Evolutionary conservation across 116 monocot species (phyloP).

Genomic region (Dioscorea cayenensis): DNA sequence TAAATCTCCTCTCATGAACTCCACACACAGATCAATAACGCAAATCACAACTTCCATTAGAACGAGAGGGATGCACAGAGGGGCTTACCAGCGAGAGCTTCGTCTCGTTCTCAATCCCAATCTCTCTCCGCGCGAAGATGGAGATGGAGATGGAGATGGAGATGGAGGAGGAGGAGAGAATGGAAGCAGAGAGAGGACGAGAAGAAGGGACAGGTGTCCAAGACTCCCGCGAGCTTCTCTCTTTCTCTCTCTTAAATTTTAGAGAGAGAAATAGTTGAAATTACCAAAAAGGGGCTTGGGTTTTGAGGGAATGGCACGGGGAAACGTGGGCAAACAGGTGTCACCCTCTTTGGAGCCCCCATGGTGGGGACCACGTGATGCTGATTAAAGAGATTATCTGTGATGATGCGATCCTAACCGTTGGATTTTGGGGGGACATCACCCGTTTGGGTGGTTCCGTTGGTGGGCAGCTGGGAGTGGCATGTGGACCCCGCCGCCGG

Average conservation of each 20-base stretch:
- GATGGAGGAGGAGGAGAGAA: not conserved
- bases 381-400: too few species aligned
- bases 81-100: not conserved
- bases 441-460: too few species aligned
- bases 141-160: not conserved
- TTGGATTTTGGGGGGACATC: not conserved
- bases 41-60: not conserved
- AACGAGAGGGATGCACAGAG: not conserved
- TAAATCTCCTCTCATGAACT: too few species aligned
- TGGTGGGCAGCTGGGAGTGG: too few species aligned
- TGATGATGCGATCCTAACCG: not conserved
- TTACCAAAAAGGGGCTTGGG: too few species aligned
- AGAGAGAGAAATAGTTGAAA: not conserved
- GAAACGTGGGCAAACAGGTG: too few species aligned
- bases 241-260: not conserved
- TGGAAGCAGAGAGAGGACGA: not conserved
- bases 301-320: too few species aligned
- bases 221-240: not conserved
- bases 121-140: not conserved
- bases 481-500: too few species aligned
- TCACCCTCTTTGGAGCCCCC: too few species aligned
- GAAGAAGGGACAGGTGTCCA: conserved; percentile 5
- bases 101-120: not conserved
- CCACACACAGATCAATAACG: not conserved
- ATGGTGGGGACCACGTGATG: too few species aligned